Percentiles rank a stretch among this genome's conserved stretches.
phyloP scores from a whole-genome alignment of 106 monocot genomes.

The Vanilla planifolia region DNA sequence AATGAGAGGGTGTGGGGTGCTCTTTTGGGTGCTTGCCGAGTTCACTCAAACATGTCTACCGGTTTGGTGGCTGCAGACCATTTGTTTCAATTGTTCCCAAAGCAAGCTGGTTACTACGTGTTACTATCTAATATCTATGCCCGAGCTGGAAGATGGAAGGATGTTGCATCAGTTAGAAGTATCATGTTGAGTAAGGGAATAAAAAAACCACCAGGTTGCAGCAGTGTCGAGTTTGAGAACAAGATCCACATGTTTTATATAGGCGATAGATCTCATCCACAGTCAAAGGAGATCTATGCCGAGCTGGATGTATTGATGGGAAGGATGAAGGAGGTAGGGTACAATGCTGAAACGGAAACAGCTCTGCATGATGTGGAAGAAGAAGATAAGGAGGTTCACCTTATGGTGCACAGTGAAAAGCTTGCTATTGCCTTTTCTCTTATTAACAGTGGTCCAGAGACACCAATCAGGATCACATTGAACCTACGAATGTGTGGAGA shows the following conservation, averaged over 20 bases:
- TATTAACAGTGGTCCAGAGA: slow-evolving; percentile 25
- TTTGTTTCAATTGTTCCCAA: slow-evolving; percentile 57
- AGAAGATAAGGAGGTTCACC: slow-evolving; percentile 78
- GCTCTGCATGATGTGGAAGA: slow-evolving; percentile 86
- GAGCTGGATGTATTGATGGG: slow-evolving; percentile 40
- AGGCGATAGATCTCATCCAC: slow-evolving; percentile 40
- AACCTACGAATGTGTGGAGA: slow-evolving; percentile 61
- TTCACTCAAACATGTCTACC: slow-evolving; percentile 50
- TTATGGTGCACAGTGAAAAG: slow-evolving; percentile 71
- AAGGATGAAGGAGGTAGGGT: slow-evolving; percentile 61
- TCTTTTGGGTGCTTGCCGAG: slow-evolving; percentile 54
- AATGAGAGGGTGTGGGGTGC: slow-evolving; percentile 81
- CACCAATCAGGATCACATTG: slow-evolving; percentile 45
- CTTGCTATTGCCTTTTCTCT: slow-evolving; percentile 67
- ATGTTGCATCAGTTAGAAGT: slow-evolving; percentile 45
- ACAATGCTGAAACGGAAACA: slow-evolving; percentile 36
- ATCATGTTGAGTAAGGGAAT: slow-evolving; percentile 56
- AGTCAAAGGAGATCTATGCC: slow-evolving; percentile 40
- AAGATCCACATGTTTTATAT: slow-evolving; percentile 51
- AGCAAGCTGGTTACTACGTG: slow-evolving; percentile 82
- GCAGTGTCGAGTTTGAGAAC: slow-evolving; percentile 53
- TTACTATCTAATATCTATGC: slow-evolving; percentile 84
- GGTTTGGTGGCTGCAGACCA: slow-evolving; percentile 69
- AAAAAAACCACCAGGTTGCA: slow-evolving; percentile 54
- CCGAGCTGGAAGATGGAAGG: slow-evolving; percentile 62